Base-by-base conservation (phyloP, 345 rosid genomes). In the Salix exigua region DNA sequence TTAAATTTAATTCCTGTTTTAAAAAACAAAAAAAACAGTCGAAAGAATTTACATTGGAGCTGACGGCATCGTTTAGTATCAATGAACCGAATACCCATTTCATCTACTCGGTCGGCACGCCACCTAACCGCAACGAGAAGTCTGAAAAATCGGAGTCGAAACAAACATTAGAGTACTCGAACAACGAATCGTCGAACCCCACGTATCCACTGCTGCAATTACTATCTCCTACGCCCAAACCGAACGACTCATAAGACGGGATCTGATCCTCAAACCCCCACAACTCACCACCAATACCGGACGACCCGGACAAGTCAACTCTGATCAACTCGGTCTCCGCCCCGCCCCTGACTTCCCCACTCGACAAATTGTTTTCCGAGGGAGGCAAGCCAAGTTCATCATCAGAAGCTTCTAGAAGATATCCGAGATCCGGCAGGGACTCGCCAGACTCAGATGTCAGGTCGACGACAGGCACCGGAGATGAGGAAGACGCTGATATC, bases 371-470 rank as follows among this genome's bases (percentile, higher is more conserved):
- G 5, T 35, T 63, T 2, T 71, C 62, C 1, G 76, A 62, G 11
- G 82, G 83, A 7, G 83, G 83, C 48, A 80, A 26, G 3, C 83
- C 83, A 7, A 80, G 79, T 73, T 80, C 83, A 28, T 80, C 83
- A 11, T 80, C 83, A 1, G 83, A 80, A 14, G 83, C 83, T 66
- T 70, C 79, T 9, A 80, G 77, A 61, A 80, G 83, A 73, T 42
- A 76, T 0, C 73, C 83, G 4, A 80, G 79, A 7, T 80, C 83
- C 65, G 79, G 83, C 72, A 48, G 80, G 0, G 83, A 80, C 18
- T 80, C 88, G 16, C 83, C 82, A 72, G 90, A 79, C 13, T 83
- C 90, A 4, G 83, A 82, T n/a, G 88, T 82, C 71, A 66, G 63
- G 13, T 4, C 83, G 28, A 80, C 73, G 16, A 76, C 73, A 17